Evolutionary conservation across 805 yeast species (phyloP).

Genomic region (Myxozyma sirexii): DNA sequence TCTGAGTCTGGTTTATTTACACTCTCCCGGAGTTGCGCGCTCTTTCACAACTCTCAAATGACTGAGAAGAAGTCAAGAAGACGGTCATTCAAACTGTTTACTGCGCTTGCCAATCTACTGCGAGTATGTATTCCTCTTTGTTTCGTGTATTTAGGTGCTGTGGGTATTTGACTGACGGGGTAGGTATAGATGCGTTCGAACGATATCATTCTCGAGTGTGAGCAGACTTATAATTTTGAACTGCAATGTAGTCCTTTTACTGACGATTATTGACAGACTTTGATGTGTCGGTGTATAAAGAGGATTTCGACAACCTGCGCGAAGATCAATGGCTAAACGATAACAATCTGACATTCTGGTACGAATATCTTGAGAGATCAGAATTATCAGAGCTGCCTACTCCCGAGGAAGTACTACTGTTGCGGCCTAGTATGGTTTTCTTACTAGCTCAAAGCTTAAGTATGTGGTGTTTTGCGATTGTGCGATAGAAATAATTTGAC

Average conservation of each 20-base stretch:
- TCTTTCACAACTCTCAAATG: not conserved
- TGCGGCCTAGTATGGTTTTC: constrained; percentile 67
- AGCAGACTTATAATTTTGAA: not conserved
- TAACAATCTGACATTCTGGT: constrained; percentile 64
- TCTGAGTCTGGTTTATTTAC: too few species aligned
- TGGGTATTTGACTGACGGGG: not conserved
- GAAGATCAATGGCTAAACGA: constrained; percentile 78
- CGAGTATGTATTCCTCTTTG: constrained; percentile 12
- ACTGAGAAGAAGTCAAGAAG: not conserved
- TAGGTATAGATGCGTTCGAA: constrained; percentile 28
- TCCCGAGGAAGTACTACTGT: constrained; percentile 35
- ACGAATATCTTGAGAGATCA: constrained; percentile 54
- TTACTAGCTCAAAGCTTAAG: constrained; percentile 51
- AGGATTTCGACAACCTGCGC: constrained; percentile 57
- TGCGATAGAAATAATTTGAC: too few species aligned
- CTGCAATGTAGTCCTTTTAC: not conserved
- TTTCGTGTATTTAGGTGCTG: not conserved
- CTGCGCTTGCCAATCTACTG: constrained; percentile 20
- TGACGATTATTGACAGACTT: constrained; percentile 16
- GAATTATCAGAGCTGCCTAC: not conserved
- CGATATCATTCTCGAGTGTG: constrained; percentile 31
- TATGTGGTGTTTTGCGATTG: too few species aligned
- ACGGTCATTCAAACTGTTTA: constrained; percentile 22
- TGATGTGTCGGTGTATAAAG: constrained; percentile 33
- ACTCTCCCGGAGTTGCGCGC: too few species aligned